Percentiles rank a stretch among this genome's conserved stretches.
phyloP scores from a whole-genome alignment of 83 land plant species.

The Larix sibirica region DNA sequence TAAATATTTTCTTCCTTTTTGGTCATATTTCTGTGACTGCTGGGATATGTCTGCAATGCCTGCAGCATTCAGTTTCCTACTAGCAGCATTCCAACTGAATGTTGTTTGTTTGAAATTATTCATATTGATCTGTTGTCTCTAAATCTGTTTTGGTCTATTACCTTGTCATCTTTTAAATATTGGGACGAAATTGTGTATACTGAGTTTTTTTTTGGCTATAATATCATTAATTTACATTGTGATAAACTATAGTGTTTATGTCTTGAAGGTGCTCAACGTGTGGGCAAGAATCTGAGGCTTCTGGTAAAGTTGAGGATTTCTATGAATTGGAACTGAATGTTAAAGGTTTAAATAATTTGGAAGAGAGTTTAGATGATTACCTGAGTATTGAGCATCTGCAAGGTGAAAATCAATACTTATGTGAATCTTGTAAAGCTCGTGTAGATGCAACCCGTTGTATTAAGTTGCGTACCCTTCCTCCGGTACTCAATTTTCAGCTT shows the following conservation, averaged over 20 bases:
- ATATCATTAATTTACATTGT: neutral
- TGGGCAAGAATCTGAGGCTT: constrained; percentile 91
- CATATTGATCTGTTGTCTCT: neutral
- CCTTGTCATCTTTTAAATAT: neutral
- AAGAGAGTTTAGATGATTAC: constrained; percentile 92
- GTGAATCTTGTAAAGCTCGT: constrained; percentile 75
- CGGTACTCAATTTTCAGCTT: constrained; percentile 92
- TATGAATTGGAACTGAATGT: constrained; percentile 96
- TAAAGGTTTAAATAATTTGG: constrained; percentile 74
- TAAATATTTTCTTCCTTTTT: neutral
- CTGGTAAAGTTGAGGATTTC: constrained; percentile 87
- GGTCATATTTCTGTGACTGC: neutral
- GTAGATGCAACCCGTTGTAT: constrained; percentile 94
- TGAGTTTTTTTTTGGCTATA: neutral
- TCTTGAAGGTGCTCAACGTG: constrained; percentile 85
- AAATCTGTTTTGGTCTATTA: neutral
- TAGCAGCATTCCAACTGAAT: neutral
- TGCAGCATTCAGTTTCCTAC: neutral
- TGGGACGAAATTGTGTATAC: neutral
- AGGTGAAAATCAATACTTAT: constrained; percentile 95
- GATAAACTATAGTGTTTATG: neutral
- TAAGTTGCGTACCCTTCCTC: constrained; percentile 83
- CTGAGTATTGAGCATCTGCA: constrained; percentile 77
- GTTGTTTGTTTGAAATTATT: constrained; percentile 1
- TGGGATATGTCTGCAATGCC: neutral